Evolutionary conservation across 345 rosid species (phyloP).

Genomic region (Hypericum androsaemum): DNA sequence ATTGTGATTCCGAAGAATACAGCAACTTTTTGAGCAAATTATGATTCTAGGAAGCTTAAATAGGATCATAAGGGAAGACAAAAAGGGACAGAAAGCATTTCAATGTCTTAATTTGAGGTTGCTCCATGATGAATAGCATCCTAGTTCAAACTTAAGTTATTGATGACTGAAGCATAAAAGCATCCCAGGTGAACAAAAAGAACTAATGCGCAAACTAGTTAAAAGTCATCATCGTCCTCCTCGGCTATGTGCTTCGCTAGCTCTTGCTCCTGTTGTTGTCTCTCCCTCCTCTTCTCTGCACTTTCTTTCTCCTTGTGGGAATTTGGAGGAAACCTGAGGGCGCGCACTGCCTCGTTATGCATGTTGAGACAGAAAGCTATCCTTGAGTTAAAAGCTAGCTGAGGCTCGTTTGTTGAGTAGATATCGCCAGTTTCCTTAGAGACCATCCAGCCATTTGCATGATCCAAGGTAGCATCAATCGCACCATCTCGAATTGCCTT

Average conservation of each 20-base stretch:
- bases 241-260: slow-evolving; percentile 83
- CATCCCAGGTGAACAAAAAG: no score
- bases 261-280: slow-evolving; percentile 81
- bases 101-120: no score
- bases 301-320: slow-evolving; percentile 75
- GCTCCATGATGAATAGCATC: no score
- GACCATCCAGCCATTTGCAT: slow-evolving; percentile 56
- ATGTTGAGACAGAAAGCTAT: slow-evolving; percentile 79
- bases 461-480: slow-evolving; percentile 75
- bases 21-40: no score
- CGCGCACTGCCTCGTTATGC: slow-evolving; percentile 82
- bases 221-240: slow-evolving; percentile 79
- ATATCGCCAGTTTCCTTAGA: slow-evolving; percentile 86
- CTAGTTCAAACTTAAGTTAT: no score
- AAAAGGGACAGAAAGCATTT: no score
- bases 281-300: slow-evolving; percentile 74
- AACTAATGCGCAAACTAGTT: background rate
- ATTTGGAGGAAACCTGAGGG: slow-evolving; percentile 62
- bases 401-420: slow-evolving; percentile 83
- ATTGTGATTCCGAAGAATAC: no score
- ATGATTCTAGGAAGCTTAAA: no score
- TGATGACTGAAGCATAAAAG: no score
- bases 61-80: no score
- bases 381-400: slow-evolving; percentile 72
- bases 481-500: slow-evolving; percentile 89